Conservation (phyloP, 2,329 filamentous ascomycete species). For the Fusarium sp. region DNA sequence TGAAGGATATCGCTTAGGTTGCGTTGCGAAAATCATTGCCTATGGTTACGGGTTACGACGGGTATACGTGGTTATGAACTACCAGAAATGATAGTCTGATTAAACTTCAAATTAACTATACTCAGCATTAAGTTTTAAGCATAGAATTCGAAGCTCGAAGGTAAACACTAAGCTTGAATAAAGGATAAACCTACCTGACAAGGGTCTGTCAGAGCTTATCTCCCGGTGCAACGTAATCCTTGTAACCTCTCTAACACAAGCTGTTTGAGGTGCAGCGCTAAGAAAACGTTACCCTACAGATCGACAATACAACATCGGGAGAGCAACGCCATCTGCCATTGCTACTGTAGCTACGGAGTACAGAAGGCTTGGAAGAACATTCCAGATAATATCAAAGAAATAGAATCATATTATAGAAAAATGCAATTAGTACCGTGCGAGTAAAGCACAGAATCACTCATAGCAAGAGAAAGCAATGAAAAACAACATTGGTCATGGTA, state of each 20-base stretch:
- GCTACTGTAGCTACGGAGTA: background rate
- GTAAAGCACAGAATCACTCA: background rate
- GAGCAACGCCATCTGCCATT: background rate
- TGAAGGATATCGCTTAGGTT: background rate
- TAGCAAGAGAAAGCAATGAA: background rate
- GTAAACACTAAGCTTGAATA: conserved; percentile 15
- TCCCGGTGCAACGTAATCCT: background rate
- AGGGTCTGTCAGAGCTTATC: conserved; percentile 19
- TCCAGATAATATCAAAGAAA: background rate
- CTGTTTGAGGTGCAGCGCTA: conserved; percentile 16
- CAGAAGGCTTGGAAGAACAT: background rate
- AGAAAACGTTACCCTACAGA: conserved; percentile 17
- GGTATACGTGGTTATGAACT: background rate
- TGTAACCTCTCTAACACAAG: conserved; percentile 6
- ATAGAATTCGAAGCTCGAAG: background rate
- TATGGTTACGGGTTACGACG: background rate
- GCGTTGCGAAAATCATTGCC: background rate
- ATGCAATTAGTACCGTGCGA: fast-evolving
- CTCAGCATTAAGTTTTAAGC: conserved; percentile 8
- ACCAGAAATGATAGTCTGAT: background rate
- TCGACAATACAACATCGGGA: background rate
- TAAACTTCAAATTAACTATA: background rate
- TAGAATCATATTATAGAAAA: background rate
- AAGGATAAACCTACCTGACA: background rate
- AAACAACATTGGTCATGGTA: background rate